phyloP scores from a whole-genome alignment of 2,329 filamentous ascomycete species.

The Pseudogymnoascus pannorum region DNA sequence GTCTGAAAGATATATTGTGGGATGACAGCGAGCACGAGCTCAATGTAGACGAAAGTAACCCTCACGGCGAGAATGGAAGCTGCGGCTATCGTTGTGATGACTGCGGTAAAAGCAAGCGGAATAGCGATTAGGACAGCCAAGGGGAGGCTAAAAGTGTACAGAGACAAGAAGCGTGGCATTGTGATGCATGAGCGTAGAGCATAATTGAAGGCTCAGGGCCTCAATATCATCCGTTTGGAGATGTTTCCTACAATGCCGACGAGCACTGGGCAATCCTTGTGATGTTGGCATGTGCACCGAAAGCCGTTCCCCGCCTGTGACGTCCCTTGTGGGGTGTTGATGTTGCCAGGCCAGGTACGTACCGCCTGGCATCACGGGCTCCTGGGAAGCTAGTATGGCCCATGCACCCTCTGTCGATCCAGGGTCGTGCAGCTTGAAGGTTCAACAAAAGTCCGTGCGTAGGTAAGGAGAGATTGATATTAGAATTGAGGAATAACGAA shows the following conservation, averaged over 20 bases:
- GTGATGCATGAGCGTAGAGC: conserved; percentile 10
- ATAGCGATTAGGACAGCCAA: conserved; percentile 55
- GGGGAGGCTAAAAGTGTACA: conserved; percentile 52
- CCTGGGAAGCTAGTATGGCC: background rate
- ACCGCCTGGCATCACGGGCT: background rate
- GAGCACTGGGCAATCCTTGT: background rate
- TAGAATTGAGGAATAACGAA: background rate
- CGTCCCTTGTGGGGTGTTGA: background rate
- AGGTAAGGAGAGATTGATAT: background rate
- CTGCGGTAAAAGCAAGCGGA: conserved; percentile 55
- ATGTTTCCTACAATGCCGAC: conserved; percentile 5
- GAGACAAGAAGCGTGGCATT: conserved; percentile 48
- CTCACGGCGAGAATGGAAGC: conserved; percentile 54
- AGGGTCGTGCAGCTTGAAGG: background rate
- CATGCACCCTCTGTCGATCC: background rate
- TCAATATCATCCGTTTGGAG: background rate
- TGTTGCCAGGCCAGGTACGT: conserved; percentile 1
- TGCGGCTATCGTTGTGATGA: conserved; percentile 55
- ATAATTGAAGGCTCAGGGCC: background rate
- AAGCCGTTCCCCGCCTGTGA: background rate
- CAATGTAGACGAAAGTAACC: conserved; percentile 54
- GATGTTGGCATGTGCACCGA: background rate
- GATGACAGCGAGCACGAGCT: conserved; percentile 51
- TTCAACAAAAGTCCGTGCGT: background rate
- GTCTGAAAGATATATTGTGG: conserved; percentile 43